Evolutionary conservation across 495 filamentous ascomycete species (phyloP).

Genomic region (Tuber umbilicatum): DNA sequence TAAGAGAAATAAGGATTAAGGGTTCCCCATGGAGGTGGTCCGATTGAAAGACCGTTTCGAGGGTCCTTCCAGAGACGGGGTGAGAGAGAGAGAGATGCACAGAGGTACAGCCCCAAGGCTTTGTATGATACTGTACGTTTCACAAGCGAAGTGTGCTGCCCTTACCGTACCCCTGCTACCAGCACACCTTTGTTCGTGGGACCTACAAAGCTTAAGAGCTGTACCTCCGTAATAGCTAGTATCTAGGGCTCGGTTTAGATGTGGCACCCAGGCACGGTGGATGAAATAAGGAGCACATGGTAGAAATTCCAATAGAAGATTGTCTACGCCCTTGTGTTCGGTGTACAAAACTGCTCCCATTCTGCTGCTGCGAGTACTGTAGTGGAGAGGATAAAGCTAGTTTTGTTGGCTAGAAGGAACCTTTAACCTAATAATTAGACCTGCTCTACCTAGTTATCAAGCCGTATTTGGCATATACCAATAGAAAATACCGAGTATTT

Average conservation of each 20-base stretch:
- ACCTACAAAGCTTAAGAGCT: too few relatives aligned
- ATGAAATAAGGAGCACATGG: neutral
- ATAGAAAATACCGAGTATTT: too few relatives aligned
- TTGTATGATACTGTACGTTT: too few relatives aligned
- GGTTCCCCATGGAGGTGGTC: neutral
- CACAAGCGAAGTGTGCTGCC: too few relatives aligned
- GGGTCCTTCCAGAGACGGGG: neutral
- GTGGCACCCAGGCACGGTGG: neutral
- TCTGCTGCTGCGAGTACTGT: neutral
- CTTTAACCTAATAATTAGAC: neutral
- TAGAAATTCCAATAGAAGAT: neutral
- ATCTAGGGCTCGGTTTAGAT: neutral
- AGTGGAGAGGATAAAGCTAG: neutral
- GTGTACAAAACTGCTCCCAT: neutral
- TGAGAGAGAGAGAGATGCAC: neutral
- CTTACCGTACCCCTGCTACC: too few relatives aligned
- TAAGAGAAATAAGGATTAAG: neutral
- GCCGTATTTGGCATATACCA: too few relatives aligned
- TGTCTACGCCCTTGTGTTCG: neutral
- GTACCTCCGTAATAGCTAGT: too few relatives aligned
- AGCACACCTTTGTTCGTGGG: too few relatives aligned
- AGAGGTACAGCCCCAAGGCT: too few relatives aligned
- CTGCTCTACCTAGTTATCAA: neutral
- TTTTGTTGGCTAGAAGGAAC: neutral
- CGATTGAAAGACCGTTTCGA: neutral